Conservation (phyloP, 2,329 filamentous ascomycete species). For the Phaeomoniella chlamydospora region DNA sequence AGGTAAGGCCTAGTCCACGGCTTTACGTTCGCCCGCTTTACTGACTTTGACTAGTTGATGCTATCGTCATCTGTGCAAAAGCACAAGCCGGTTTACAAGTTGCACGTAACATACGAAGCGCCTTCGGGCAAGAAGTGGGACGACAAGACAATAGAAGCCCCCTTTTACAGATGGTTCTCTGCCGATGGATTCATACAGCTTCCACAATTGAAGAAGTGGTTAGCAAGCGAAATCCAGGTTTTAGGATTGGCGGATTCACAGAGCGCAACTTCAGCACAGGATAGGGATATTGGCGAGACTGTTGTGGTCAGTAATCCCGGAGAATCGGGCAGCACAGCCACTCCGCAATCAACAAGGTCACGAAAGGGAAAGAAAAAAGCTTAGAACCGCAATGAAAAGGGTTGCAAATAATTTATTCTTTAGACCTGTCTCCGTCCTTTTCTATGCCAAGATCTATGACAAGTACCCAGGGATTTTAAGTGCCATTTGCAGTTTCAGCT, state of each 20-base stretch:
- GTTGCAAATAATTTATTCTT: too few species aligned
- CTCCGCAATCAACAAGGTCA: not conserved
- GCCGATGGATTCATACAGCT: conserved; percentile 43
- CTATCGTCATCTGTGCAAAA: conserved; percentile 64
- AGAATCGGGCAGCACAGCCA: not conserved
- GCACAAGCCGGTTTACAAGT: conserved; percentile 64
- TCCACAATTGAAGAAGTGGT: conserved; percentile 47
- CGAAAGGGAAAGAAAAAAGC: not conserved
- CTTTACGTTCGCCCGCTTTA: conserved; percentile 3
- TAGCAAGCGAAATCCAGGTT: conserved; percentile 41
- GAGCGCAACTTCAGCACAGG: not conserved
- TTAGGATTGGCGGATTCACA: conserved; percentile 31
- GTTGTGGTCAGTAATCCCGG: not conserved
- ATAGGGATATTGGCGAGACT: not conserved
- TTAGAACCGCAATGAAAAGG: too few species aligned
- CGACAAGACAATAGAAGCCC: conserved; percentile 35
- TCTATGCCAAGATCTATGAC: too few species aligned
- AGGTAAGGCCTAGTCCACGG: conserved; percentile 25
- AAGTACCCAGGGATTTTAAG: not conserved
- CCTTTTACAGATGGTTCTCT: conserved; percentile 48
- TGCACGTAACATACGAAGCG: conserved; percentile 42
- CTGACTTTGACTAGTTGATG: conserved; percentile 41
- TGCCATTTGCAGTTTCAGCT: conserved; percentile 5
- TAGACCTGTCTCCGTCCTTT: too few species aligned
- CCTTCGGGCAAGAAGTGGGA: conserved; percentile 22